Base-by-base conservation (phyloP, 208 protist genomes). In the Trypanosoma grayi region DNA sequence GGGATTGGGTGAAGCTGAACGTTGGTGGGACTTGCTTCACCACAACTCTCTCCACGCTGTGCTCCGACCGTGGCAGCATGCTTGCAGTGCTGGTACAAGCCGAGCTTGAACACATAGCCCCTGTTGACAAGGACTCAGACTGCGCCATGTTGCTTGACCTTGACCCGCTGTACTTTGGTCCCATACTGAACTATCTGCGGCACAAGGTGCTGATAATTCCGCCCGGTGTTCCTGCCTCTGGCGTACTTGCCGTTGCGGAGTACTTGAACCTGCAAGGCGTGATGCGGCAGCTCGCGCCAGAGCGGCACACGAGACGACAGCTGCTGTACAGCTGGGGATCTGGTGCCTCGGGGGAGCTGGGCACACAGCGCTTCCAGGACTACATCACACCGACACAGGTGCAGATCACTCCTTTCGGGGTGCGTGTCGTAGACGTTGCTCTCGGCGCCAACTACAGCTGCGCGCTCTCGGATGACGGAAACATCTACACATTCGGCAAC, bases 361-460 rank as follows among this genome's bases (percentile, higher is more conserved):
- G 89, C 33, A 88, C 85, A 25, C 83, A 88, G 70, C 47, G 59
- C 14, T 77, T 81, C 37, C 50, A 60, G 54, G 76, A 95, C 70
- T 69, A 66, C 58, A 51, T 62, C 27, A 75, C 43, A n/a, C 89
- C 89, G 30, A 81, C 77, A 16, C 62, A 73, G 36, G 79, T 83
- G 27, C 75, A 77, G 28, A 73, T 91, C 30, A 70, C 76, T 6
- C 89, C 89, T 14, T 86, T 81, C 46, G 81, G 78, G 0, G 72
- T 79, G 28, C 64, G 62, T n/a, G 84, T 93, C 51, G 59, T 70
- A 28, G 77, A 90, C 37, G 73, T 95, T 5, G 79, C 86, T 7
- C 73, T 95, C 14, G 89, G 89, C 10, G 83, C 84, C 2, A 90
- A 90, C 73, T 95, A 93, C 66, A 95, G 78, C 64, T 82, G 79